These are phyloP conservation scores for Orbilia ellipsospora DNA, from an alignment of 2,329 filamentous ascomycete genomes.

Conservation along the genomic window DNA sequence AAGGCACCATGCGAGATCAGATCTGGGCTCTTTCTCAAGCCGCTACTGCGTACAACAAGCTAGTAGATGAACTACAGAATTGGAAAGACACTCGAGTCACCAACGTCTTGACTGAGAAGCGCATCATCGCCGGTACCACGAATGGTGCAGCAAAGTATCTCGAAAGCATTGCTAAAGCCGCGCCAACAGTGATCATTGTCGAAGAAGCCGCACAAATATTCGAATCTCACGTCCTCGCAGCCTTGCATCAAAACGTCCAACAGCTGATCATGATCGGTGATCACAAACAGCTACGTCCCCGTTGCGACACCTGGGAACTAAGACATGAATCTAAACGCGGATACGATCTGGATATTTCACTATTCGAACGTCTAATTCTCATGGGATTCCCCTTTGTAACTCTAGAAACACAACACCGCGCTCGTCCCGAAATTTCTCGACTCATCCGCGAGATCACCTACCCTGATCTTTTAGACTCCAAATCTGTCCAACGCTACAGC, in stretches of 20 bases:
- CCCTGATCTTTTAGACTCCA: conserved; percentile 70
- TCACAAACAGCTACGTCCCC: conserved; percentile 77
- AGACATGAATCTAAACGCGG: conserved; percentile 73
- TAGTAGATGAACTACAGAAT: conserved; percentile 64
- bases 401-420: conserved; percentile 74
- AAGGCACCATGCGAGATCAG: conserved; percentile 67
- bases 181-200: conserved; percentile 72
- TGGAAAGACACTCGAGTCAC: conserved; percentile 63
- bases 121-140: conserved; percentile 77
- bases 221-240: conserved; percentile 74
- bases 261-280: conserved; percentile 78
- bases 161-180: conserved; percentile 67
- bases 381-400: conserved; percentile 68
- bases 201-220: conserved; percentile 81
- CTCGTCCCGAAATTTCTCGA: conserved; percentile 74
- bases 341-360: conserved; percentile 74
- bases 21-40: conserved; percentile 63
- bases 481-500: conserved; percentile 66
- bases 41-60: conserved; percentile 64
- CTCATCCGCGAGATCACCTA: conserved; percentile 72
- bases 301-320: conserved; percentile 71
- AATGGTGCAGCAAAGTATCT: conserved; percentile 74
- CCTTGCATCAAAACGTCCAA: conserved; percentile 68
- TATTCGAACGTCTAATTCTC: conserved; percentile 74
- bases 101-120: conserved; percentile 66